A percentile compares a stretch with the other conserved stretches of the same genome.
Conservation (phyloP, 345 rosid species). For the Bretschneidera sinensis region DNA sequence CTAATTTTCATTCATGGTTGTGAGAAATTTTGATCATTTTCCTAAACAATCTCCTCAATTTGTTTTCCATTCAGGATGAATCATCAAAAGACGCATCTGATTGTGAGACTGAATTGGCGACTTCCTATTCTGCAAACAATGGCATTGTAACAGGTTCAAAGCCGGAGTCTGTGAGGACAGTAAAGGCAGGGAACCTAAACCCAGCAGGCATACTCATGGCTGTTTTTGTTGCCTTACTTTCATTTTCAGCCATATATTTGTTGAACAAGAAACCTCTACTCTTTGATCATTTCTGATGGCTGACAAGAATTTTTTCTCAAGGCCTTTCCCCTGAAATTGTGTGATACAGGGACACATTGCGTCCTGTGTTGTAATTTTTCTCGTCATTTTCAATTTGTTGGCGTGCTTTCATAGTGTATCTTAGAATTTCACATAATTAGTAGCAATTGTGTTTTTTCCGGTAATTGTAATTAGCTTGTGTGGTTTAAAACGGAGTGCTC, state of each 20-base stretch:
- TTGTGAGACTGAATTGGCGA: constrained; percentile 4
- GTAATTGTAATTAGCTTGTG: no score
- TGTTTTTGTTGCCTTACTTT: constrained; percentile 21
- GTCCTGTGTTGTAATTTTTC: neutral
- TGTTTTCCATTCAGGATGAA: constrained; percentile 29
- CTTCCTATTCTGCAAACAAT: constrained; percentile 4
- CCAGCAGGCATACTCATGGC: constrained; percentile 4
- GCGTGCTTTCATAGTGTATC: no score
- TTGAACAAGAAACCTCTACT: constrained; percentile 8
- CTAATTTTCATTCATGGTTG: neutral
- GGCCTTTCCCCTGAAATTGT: neutral
- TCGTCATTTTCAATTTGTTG: no score
- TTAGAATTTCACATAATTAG: no score
- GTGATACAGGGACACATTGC: constrained; percentile 8
- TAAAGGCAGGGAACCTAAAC: constrained; percentile 4
- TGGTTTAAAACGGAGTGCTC: no score
- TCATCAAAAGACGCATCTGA: constrained; percentile 6
- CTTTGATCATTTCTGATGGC: constrained; percentile 13
- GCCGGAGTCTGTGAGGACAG: neutral
- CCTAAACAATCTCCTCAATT: neutral
- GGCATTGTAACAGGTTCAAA: constrained; percentile 7
- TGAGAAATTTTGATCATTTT: neutral
- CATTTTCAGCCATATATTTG: constrained; percentile 14
- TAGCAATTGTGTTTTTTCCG: no score
- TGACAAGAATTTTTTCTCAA: neutral